A percentile compares a stretch with the other conserved stretches of the same genome.
These are phyloP conservation scores for Plasmopara viticola DNA, from an alignment of 352 stramenopile species.

Conservation along the genomic window DNA sequence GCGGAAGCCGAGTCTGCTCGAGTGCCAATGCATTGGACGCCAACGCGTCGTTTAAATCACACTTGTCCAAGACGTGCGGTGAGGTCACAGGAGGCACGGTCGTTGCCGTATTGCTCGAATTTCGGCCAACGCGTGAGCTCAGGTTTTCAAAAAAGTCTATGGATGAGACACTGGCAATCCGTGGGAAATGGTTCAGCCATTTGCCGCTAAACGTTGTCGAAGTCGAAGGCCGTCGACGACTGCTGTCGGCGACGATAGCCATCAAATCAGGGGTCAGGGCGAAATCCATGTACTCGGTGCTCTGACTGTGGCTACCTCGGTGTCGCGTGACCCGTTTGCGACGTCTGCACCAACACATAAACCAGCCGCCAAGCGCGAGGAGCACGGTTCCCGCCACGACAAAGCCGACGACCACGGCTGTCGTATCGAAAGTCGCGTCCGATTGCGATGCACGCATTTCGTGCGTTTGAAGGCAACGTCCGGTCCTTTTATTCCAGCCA, in stretches of 20 bases:
- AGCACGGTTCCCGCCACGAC: conserved; percentile 9
- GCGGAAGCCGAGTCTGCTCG: conserved; percentile 23
- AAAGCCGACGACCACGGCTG: conserved; percentile 13
- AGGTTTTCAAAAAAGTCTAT: conserved; percentile 28
- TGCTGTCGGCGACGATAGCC: conserved; percentile 24
- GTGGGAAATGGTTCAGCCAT: conserved; percentile 26
- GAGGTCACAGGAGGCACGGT: conserved; percentile 14
- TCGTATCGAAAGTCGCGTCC: conserved; percentile 9
- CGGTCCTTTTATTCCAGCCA: conserved; percentile 1
- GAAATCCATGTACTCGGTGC: conserved; percentile 30
- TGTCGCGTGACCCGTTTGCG: conserved; percentile 10
- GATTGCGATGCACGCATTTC: background rate
- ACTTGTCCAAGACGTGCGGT: conserved; percentile 13
- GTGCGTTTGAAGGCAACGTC: conserved; percentile 1
- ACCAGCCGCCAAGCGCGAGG: conserved; percentile 15
- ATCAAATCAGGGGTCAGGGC: conserved; percentile 24
- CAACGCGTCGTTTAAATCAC: conserved; percentile 18
- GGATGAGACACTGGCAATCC: conserved; percentile 24
- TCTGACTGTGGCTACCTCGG: conserved; percentile 18
- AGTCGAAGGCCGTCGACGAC: conserved; percentile 8
- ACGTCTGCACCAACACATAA: conserved; percentile 9
- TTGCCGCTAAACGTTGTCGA: conserved; percentile 9
- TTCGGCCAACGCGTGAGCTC: conserved; percentile 2
- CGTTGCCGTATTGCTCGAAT: conserved; percentile 14
- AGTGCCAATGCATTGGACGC: conserved; percentile 11